phyloP scores from a whole-genome alignment of 2,329 filamentous ascomycete genomes.

The Macrophomina tecta region DNA sequence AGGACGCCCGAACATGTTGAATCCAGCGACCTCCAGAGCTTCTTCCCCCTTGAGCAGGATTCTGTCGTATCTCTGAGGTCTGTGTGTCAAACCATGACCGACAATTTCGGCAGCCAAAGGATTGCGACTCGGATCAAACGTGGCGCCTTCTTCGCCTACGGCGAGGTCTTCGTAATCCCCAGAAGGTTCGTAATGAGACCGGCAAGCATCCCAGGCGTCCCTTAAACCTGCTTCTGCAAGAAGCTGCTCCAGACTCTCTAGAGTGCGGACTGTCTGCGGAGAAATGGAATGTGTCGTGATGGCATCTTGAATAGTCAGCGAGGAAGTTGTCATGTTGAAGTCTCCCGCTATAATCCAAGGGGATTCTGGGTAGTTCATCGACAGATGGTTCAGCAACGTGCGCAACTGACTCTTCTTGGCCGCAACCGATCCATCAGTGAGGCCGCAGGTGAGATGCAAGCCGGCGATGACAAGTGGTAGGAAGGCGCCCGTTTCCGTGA shows the following conservation, averaged over 20 bases:
- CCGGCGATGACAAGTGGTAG: slow-evolving; percentile 59
- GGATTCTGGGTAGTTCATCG: slow-evolving; percentile 47
- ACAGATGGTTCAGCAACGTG: slow-evolving; percentile 56
- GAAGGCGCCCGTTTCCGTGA: slow-evolving; percentile 35
- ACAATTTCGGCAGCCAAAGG: slow-evolving; percentile 60
- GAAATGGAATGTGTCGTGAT: slow-evolving; percentile 62
- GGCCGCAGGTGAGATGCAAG: slow-evolving; percentile 67
- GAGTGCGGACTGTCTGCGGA: slow-evolving; percentile 49
- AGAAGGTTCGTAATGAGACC: slow-evolving; percentile 29
- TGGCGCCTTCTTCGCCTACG: slow-evolving; percentile 67
- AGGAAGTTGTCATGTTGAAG: slow-evolving; percentile 69
- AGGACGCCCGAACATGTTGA: slow-evolving; percentile 65
- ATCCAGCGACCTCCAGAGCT: slow-evolving; percentile 50
- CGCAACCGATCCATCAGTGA: slow-evolving; percentile 64
- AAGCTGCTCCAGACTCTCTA: slow-evolving; percentile 55
- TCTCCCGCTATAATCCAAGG: slow-evolving; percentile 67
- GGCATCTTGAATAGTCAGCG: slow-evolving; percentile 60
- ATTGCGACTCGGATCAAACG: slow-evolving; percentile 67
- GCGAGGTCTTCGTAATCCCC: slow-evolving; percentile 50
- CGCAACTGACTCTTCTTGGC: slow-evolving; percentile 64
- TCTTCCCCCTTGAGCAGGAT: slow-evolving; percentile 60
- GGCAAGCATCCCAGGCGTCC: slow-evolving; percentile 60
- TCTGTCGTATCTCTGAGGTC: slow-evolving; percentile 70
- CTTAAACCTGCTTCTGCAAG: slow-evolving; percentile 55
- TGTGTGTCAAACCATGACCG: slow-evolving; percentile 61